phyloP scores from a whole-genome alignment of 1,284 basidiomycete genomes.

The Coniferiporia sulphurascens region DNA sequence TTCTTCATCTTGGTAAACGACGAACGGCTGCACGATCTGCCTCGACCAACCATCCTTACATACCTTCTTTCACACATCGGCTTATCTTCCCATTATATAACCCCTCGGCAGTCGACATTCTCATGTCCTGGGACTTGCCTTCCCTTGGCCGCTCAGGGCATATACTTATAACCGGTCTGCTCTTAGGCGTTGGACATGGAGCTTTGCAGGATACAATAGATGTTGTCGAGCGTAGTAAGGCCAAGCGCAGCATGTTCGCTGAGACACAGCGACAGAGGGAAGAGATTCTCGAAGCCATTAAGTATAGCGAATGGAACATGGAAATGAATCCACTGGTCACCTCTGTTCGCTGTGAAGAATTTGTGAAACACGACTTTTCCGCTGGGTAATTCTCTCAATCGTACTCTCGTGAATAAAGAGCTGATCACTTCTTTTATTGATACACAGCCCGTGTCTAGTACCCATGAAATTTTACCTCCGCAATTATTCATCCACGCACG shows the following conservation, averaged over 20 bases:
- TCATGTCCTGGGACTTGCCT: constrained; percentile 71
- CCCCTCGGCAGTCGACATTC: constrained; percentile 64
- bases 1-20: constrained; percentile 48
- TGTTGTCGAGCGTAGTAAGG: constrained; percentile 56
- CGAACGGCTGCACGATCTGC: constrained; percentile 36
- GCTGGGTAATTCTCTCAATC: constrained; percentile 46
- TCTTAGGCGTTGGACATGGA: constrained; percentile 65
- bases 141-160: constrained; percentile 56
- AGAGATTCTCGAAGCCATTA: constrained; percentile 62
- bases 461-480: constrained; percentile 55
- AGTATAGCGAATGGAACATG: constrained; percentile 68
- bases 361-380: constrained; percentile 58
- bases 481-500: constrained; percentile 64
- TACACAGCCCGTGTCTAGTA: constrained; percentile 48
- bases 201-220: constrained; percentile 53
- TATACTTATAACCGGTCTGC: constrained; percentile 51
- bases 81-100: constrained; percentile 77
- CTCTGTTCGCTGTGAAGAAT: constrained; percentile 35
- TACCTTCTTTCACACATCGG: constrained; percentile 48
- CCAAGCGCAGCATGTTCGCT: constrained; percentile 80
- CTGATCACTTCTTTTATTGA: neutral
- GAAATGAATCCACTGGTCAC: constrained; percentile 73
- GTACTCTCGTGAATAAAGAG: neutral
- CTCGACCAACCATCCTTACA: constrained; percentile 51
- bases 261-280: constrained; percentile 75